Evolutionary conservation across 192 early-diverging fungal species (phyloP).

Genomic region (Linderina pennispora): DNA sequence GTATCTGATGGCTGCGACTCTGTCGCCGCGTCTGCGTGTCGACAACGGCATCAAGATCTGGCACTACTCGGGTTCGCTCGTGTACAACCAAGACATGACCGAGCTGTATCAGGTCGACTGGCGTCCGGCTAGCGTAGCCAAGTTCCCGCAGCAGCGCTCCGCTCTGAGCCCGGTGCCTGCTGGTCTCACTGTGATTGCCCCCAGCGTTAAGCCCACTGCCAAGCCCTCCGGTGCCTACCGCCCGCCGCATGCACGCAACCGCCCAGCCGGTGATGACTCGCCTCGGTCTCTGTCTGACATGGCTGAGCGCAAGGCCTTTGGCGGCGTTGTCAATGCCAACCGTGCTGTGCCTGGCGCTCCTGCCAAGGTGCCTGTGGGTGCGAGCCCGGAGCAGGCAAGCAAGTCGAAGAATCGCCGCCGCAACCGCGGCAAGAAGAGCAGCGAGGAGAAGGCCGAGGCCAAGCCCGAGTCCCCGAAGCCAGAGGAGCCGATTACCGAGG

Average conservation of each 20-base stretch:
- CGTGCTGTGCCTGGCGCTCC: slow-evolving; percentile 21
- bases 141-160: slow-evolving; percentile 75
- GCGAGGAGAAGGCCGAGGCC: slow-evolving; percentile 50
- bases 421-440: slow-evolving; percentile 71
- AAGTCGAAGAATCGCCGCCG: slow-evolving; percentile 64
- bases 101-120: slow-evolving; percentile 85
- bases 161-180: slow-evolving; percentile 67
- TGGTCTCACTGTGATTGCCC: slow-evolving; percentile 31
- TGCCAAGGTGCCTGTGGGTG: slow-evolving; percentile 28
- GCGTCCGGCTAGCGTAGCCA: slow-evolving; percentile 56
- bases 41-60: slow-evolving; percentile 97
- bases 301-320: slow-evolving; percentile 26
- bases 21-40: slow-evolving; percentile 91
- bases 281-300: slow-evolving; percentile 37
- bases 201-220: slow-evolving; percentile 8
- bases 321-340: slow-evolving; percentile 1
- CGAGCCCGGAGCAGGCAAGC: slow-evolving; percentile 8
- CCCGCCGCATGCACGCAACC: slow-evolving; percentile 62
- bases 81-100: slow-evolving; percentile 67
- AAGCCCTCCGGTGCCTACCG: slow-evolving; percentile 58
- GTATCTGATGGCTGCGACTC: slow-evolving; percentile 87
- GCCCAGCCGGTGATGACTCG: slow-evolving; percentile 15
- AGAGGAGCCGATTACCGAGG: slow-evolving; percentile 18
- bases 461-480: slow-evolving; percentile 5
- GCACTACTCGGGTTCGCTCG: slow-evolving; percentile 87